A percentile compares a stretch with the other conserved stretches of the same genome.
These are phyloP conservation scores for Limnanthes douglasii DNA, from an alignment of 345 rosid species.

Conservation along the genomic window DNA sequence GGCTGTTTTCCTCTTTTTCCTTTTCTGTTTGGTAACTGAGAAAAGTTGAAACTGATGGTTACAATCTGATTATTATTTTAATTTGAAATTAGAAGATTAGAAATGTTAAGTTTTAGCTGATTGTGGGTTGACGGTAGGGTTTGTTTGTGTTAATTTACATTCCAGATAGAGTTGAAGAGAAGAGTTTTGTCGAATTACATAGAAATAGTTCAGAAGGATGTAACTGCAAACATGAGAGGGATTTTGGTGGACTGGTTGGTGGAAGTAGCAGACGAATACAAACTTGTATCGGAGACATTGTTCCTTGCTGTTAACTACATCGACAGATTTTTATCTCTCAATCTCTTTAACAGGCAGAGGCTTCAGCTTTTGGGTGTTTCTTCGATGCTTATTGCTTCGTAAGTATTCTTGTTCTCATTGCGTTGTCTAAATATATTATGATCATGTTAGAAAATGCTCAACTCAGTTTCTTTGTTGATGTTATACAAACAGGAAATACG, in stretches of 20 bases:
- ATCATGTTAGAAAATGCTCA: background rate
- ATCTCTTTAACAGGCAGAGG: slow-evolving; percentile 25
- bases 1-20: too few relatives aligned
- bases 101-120: too few relatives aligned
- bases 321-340: slow-evolving; percentile 42
- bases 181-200: slow-evolving; percentile 53
- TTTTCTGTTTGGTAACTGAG: too few relatives aligned
- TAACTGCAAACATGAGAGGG: slow-evolving; percentile 57
- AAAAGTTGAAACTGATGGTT: too few relatives aligned
- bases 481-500: slow-evolving; percentile 36
- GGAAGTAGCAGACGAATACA: slow-evolving; percentile 57
- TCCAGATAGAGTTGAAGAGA: slow-evolving; percentile 36
- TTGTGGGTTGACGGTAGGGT: too few relatives aligned
- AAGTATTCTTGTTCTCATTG: slow-evolving; percentile 13
- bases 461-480: background rate
- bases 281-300: slow-evolving; percentile 43
- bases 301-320: slow-evolving; percentile 35
- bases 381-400: slow-evolving; percentile 79
- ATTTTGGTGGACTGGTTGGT: slow-evolving; percentile 68
- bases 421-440: background rate
- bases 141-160: background rate
- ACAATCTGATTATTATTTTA: too few relatives aligned
- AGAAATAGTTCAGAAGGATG: slow-evolving; percentile 47
- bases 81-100: too few relatives aligned
- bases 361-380: slow-evolving; percentile 73